Base-by-base conservation (phyloP, 805 yeast species). In the Candida silvicultrix region DNA sequence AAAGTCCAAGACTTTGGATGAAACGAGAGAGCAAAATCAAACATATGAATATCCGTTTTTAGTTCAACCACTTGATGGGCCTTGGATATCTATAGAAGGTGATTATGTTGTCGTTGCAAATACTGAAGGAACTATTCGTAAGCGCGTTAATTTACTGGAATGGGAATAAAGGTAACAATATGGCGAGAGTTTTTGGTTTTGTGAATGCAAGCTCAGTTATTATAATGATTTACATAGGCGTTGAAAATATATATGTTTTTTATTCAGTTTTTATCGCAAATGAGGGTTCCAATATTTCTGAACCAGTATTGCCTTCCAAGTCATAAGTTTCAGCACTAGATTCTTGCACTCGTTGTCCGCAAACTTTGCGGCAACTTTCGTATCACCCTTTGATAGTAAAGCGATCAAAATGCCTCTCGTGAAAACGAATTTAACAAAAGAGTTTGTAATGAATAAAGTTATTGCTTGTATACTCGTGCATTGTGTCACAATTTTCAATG, bases 31-130 rank as follows among this genome's bases (percentile, higher is more conserved):
- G 59, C 58, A 74, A 40, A 72, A 80, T 55, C 84, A 79, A 52
- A 79, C 79, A 8, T 92, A 89, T 55, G 82, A 80, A 40, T 90
- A 87, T 62, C 96, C 96, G 2, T 78, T 78, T 52, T 64, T 88
- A 53, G 72, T 82, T 0, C 77, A 75, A 42, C 76, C 78, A 5
- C 66, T 92, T 40, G 96, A 89, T 52, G 95, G 95, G 0, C 97
- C 98, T 0, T 78, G 95, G 78, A 70, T 90, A 31, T 85, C 83
- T 1, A 69, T 82, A 15, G 89, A 83, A 50, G 80, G 80, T 2
- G 72, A 71, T 25, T 74, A 75, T 49, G 68, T 75, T 35, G 68
- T 78, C 18, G 67, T 75, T 54, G 80, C 77, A 9, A 71, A 75
- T 46, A 59, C 64, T 4, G 69, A 66, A 22, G 70, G 70, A 12